Base-by-base conservation (phyloP, 768 basidiomycete species). In the Amanita phalloides region DNA sequence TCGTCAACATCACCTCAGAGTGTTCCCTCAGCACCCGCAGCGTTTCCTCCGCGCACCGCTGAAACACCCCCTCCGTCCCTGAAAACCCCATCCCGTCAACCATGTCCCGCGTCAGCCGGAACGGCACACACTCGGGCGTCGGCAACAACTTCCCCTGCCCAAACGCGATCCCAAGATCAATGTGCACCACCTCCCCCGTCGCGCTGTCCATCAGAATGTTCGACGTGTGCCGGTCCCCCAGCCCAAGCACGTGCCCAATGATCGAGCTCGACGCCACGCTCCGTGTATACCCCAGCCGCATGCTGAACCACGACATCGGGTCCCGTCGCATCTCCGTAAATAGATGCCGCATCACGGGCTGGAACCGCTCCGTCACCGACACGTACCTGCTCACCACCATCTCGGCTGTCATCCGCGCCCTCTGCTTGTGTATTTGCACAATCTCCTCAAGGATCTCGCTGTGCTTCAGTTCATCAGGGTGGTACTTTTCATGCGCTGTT, bases 91-190 rank as follows among this genome's bases (percentile, higher is more conserved):
- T 81, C 0, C 93, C 95, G 64, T 99, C 95, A 14, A 98, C 80
- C 62, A 98, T 82, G 63, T 99, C 92, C 36, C 80, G 76, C 0
- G 96, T 98, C 72, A 98, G 79, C 20, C 95, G 82, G 76, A 99
- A 98, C 0, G 95, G 96, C 0, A 98, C 91, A 21, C 75, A 76
- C 64, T 99, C 95, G 0, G 94, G 91, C 23, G 92, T 72, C 0
- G 67, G 70, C 2, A 98, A 72, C 5, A 79, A 68, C 61, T 85
- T 87, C 3, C 95, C 95, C 90, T 96, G 56, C 33, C 96, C 96
- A 65, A 99, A 98, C 0, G 93, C 92, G 54, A 98, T 92, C 1
- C 95, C 95, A 1, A 98, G 73, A 65, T 99, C 95, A 49, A 99
- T 99, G 63, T 96, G 93, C 6, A 98, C 82, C 42, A 94, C 74